phyloP scores from a whole-genome alignment of 106 monocot genomes.

The Phalaenopsis equestris region DNA sequence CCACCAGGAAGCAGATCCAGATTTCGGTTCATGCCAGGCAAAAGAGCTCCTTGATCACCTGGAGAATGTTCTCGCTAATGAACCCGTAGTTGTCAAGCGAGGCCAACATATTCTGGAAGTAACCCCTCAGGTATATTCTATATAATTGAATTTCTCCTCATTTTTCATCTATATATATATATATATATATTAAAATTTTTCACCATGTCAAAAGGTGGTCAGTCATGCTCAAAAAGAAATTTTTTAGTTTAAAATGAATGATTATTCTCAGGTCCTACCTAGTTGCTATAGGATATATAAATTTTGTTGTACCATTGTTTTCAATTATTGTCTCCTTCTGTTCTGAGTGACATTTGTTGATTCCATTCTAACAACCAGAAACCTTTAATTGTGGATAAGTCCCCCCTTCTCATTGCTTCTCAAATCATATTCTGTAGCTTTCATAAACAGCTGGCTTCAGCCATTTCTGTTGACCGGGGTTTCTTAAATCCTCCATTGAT shows the following conservation, averaged over 20 bases:
- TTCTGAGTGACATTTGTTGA: not conserved
- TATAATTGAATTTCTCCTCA: not conserved
- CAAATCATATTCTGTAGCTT: not conserved
- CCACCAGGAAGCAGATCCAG: constrained; percentile 71
- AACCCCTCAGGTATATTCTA: constrained; percentile 37
- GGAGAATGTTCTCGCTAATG: constrained; percentile 65
- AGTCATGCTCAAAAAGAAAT: too few relatives aligned
- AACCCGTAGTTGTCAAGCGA: constrained; percentile 64
- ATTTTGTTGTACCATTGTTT: too few relatives aligned
- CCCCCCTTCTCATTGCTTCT: not conserved
- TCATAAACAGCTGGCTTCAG: not conserved
- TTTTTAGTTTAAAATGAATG: too few relatives aligned
- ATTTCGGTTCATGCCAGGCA: constrained; percentile 60
- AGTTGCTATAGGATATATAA: too few relatives aligned
- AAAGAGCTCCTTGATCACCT: constrained; percentile 75
- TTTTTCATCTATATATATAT: not conserved
- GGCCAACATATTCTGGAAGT: constrained; percentile 66
- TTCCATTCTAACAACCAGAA: not conserved
- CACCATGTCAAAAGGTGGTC: too few relatives aligned
- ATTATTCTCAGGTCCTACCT: too few relatives aligned
- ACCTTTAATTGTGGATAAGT: not conserved
- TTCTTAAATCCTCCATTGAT: not conserved
- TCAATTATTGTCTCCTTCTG: too few relatives aligned
- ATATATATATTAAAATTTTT: too few relatives aligned
- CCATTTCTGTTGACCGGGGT: not conserved